Evolutionary conservation across 139 green algal genomes (phyloP).

Genomic region (Edaphochlamys debaryana): DNA sequence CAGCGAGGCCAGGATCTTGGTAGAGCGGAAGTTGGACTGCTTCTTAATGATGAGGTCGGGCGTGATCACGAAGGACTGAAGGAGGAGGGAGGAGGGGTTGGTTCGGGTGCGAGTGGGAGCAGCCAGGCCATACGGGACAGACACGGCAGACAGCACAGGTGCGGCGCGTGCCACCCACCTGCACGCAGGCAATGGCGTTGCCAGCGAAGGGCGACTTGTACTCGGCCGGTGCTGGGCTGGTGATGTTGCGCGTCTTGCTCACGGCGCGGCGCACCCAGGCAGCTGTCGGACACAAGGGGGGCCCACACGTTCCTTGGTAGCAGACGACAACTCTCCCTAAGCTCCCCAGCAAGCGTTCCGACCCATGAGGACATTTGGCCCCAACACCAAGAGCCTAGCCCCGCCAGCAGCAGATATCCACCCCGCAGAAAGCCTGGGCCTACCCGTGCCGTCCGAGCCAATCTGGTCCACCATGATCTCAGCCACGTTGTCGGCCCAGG

Average conservation of each 20-base stretch:
- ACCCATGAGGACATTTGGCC: too few species aligned
- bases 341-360: too few species aligned
- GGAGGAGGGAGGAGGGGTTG: not conserved
- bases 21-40: slow-evolving; percentile 40
- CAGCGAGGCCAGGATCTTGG: slow-evolving; percentile 74
- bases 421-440: too few species aligned
- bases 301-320: too few species aligned
- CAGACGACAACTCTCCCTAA: too few species aligned
- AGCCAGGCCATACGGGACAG: not conserved
- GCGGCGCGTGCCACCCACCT: not conserved
- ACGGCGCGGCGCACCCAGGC: not conserved
- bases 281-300: not conserved
- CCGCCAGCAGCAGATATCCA: too few species aligned
- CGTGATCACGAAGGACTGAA: slow-evolving; percentile 40
- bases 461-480: slow-evolving; percentile 48
- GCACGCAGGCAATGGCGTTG: slow-evolving; percentile 39
- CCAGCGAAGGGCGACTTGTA: slow-evolving; percentile 50
- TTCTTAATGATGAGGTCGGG: slow-evolving; percentile 43
- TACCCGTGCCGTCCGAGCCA: not conserved
- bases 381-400: too few species aligned
- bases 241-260: not conserved
- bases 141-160: not conserved
- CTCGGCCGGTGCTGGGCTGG: not conserved
- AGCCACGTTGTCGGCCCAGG: slow-evolving; percentile 49
- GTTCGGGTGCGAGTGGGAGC: not conserved